phyloP scores from a whole-genome alignment of 176 grass and related monocot genomes.

The Microstegium vimineum region DNA sequence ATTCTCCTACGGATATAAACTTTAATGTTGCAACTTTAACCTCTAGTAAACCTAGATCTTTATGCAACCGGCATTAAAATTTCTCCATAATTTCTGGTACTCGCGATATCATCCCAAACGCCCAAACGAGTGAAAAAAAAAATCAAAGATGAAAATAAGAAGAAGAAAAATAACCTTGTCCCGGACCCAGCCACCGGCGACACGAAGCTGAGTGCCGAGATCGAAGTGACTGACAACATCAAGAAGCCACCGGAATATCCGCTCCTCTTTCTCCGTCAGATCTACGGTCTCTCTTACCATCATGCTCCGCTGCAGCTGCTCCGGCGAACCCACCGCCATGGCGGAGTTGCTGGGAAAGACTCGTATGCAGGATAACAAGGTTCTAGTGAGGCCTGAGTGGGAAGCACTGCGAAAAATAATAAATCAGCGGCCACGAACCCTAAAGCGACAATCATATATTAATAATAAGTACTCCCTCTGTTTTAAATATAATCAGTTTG shows the following conservation, averaged over 20 bases:
- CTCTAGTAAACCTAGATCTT: neutral
- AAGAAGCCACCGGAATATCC: slow-evolving; percentile 60
- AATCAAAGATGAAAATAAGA: too few relatives aligned
- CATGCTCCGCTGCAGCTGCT: slow-evolving; percentile 8
- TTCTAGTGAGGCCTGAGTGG: too few relatives aligned
- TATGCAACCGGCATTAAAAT: neutral
- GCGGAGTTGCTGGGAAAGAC: neutral
- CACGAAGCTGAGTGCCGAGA: slow-evolving; percentile 53
- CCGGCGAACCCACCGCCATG: slow-evolving; percentile 18
- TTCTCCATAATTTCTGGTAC: neutral
- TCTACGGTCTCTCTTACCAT: slow-evolving; percentile 66
- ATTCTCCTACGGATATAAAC: too few relatives aligned
- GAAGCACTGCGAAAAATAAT: too few relatives aligned
- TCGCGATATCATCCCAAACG: neutral
- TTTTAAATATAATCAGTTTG: too few relatives aligned
- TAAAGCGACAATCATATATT: too few relatives aligned
- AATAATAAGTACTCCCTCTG: too few relatives aligned
- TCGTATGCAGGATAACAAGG: too few relatives aligned
- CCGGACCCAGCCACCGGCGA: slow-evolving; percentile 55
- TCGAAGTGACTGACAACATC: slow-evolving; percentile 70
- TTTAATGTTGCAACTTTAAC: slow-evolving; percentile 2
- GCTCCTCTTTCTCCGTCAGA: slow-evolving; percentile 67
- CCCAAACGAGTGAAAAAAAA: too few relatives aligned
- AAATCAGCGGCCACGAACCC: too few relatives aligned
- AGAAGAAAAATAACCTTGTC: slow-evolving; percentile 39